A percentile compares a stretch with the other conserved stretches of the same genome.
Evolutionary conservation across 2,329 filamentous ascomycete genomes (phyloP).

Genomic region (Epichloe glyceriae): DNA sequence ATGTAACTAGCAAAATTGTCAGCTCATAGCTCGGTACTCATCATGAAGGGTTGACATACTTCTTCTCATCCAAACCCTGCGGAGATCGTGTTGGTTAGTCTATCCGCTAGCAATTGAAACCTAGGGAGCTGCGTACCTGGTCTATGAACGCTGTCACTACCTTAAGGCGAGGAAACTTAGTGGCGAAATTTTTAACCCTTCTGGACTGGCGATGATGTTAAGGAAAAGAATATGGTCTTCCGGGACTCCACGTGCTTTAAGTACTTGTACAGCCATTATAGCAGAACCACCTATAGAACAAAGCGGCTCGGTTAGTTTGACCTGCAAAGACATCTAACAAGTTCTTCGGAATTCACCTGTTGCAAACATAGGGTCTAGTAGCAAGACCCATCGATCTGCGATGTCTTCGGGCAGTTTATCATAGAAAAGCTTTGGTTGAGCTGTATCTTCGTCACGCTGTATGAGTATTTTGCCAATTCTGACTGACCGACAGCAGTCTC

Average conservation of each 20-base stretch:
- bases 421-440: slow-evolving; percentile 86
- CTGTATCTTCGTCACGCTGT: slow-evolving; percentile 91
- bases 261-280: slow-evolving; percentile 89
- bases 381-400: slow-evolving; percentile 77
- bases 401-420: slow-evolving; percentile 96
- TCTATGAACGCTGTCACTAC: slow-evolving; percentile 96
- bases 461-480: slow-evolving; percentile 98
- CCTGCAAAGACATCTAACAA: not conserved
- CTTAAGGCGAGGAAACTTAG: slow-evolving; percentile 75
- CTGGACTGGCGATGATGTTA: slow-evolving; percentile 93
- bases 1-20: slow-evolving; percentile 60
- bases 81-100: slow-evolving; percentile 1
- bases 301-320: not conserved
- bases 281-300: slow-evolving; percentile 64
- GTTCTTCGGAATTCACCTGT: slow-evolving; percentile 47
- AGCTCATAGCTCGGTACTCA: slow-evolving; percentile 14
- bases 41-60: slow-evolving; percentile 40
- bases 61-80: slow-evolving; percentile 87
- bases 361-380: slow-evolving; percentile 98
- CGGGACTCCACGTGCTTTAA: slow-evolving; percentile 80
- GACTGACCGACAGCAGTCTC: slow-evolving; percentile 95
- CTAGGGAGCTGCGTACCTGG: slow-evolving; percentile 34
- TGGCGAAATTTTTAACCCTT: slow-evolving; percentile 83
- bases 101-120: not conserved
- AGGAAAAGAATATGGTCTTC: slow-evolving; percentile 93